Evolutionary conservation across 2,329 filamentous ascomycete species (phyloP), one percentile per base, ranked within the genome.

Genomic region (Aureobasidium sp.): DNA sequence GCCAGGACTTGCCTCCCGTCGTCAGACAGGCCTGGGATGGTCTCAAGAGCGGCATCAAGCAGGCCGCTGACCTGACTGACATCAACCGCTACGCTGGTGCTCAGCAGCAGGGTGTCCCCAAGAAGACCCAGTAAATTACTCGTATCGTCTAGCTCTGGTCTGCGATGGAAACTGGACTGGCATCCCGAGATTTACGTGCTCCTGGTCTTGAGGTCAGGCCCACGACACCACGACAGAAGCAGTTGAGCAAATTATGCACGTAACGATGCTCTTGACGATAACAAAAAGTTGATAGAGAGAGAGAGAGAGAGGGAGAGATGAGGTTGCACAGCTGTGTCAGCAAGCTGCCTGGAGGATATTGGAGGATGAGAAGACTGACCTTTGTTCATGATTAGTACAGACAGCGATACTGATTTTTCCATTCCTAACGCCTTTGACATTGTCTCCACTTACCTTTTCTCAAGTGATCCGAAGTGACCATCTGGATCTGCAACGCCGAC

Each of bases 1-100:
- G 90, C 69, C 92, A 96, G 81, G 89, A 87, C 72, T 91, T 88
- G 17, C 91, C 91, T 29, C 91, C 92, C 1, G 84, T 79, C 27
- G 88, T 86, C 60, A 84, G 89, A 69, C 84, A 93, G 71, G 83
- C 81, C 57, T 97, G 93, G 93, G 87, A 88, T 60, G 81, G 78
- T 40, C 78, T 90, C 75, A 96, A 96, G 86, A 79, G 79, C 64
- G 74, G 81, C 50, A 80, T 85, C 57, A 82, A 84, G 73, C 86
- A 92, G 76, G 90, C 86, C 70, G 86, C 91, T 72, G 85, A 90
- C 67, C 81, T 81, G 60, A 95, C 92, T 42, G 90, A 96, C 70
- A 70, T 91, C 67, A 83, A 82, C 76, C 86, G 84, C 74, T 94
- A 93, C 76, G 74, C 84, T 64, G 79, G 79, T 65, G 71, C 67